Evolutionary conservation across 2,329 filamentous ascomycete species (phyloP).

Genomic region (Pseudogymnoascus sp.): DNA sequence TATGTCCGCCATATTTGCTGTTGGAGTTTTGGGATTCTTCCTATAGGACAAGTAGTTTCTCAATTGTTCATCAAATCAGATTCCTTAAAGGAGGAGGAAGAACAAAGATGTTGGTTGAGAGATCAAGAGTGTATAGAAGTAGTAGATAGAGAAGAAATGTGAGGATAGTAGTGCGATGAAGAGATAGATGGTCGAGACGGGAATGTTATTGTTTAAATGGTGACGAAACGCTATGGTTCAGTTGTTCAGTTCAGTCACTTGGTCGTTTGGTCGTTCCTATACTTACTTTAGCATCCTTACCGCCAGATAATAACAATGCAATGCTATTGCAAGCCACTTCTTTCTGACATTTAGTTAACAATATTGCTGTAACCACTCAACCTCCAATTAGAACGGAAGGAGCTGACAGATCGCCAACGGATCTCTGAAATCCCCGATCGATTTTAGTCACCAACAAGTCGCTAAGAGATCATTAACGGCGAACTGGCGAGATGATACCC

Average conservation of each 20-base stretch:
- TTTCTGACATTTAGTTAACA: not conserved
- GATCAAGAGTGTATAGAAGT: not conserved
- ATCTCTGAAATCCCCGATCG: not conserved
- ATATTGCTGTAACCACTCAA: not conserved
- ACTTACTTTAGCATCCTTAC: not conserved
- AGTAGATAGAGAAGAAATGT: not conserved
- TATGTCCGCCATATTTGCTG: not conserved
- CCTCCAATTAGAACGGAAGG: not conserved
- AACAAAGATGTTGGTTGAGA: not conserved
- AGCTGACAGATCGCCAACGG: not conserved
- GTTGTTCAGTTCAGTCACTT: not conserved
- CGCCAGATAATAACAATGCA: not conserved
- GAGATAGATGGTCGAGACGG: not conserved
- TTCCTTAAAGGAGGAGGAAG: not conserved
- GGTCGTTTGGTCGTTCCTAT: not conserved
- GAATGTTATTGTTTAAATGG: not conserved
- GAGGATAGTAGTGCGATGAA: not conserved
- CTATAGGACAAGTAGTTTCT: not conserved
- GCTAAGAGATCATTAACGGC: not conserved
- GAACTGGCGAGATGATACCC: not conserved
- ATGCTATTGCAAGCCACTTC: not conserved
- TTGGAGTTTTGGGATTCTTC: not conserved
- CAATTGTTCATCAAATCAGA: not conserved
- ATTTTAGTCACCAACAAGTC: not conserved
- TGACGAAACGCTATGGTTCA: not conserved